phyloP scores from a whole-genome alignment of 164 flowering plant genomes.

The Vitis labrusca region DNA sequence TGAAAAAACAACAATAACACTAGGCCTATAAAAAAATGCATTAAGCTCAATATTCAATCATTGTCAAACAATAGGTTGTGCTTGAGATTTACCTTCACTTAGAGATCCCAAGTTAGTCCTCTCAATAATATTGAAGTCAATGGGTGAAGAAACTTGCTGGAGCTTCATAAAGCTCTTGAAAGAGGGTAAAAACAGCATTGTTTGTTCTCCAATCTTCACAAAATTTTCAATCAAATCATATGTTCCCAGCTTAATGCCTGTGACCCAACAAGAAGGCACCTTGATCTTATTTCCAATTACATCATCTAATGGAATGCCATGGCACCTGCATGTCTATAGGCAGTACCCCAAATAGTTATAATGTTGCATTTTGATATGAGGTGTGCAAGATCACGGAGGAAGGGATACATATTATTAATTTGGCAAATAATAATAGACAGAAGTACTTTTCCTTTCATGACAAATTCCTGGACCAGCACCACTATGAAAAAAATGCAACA shows the following conservation, averaged over 20 bases:
- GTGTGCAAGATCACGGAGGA: too few relatives aligned
- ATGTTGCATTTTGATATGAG: too few relatives aligned
- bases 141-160: slow-evolving; percentile 41
- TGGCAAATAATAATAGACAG: too few relatives aligned
- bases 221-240: slow-evolving; percentile 55
- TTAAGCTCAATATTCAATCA: too few relatives aligned
- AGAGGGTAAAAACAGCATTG: slow-evolving; percentile 61
- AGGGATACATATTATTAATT: too few relatives aligned
- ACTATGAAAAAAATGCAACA: too few relatives aligned
- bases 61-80: too few relatives aligned
- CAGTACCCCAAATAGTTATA: neutral
- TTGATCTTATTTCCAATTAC: slow-evolving; percentile 17
- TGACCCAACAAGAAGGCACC: slow-evolving; percentile 47
- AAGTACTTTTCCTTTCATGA: too few relatives aligned
- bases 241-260: slow-evolving; percentile 39
- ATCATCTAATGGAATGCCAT: slow-evolving; percentile 54
- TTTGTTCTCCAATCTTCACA: slow-evolving; percentile 61
- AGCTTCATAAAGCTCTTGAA: slow-evolving; percentile 40
- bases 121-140: slow-evolving; percentile 61
- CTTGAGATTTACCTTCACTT: slow-evolving; percentile 62
- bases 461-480: too few relatives aligned
- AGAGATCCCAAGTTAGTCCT: slow-evolving; percentile 67
- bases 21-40: too few relatives aligned
- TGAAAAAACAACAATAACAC: too few relatives aligned
- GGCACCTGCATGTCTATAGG: slow-evolving; percentile 74